Conservation (phyloP, 139 green algal genomes). For the Coelastrella sp. region DNA sequence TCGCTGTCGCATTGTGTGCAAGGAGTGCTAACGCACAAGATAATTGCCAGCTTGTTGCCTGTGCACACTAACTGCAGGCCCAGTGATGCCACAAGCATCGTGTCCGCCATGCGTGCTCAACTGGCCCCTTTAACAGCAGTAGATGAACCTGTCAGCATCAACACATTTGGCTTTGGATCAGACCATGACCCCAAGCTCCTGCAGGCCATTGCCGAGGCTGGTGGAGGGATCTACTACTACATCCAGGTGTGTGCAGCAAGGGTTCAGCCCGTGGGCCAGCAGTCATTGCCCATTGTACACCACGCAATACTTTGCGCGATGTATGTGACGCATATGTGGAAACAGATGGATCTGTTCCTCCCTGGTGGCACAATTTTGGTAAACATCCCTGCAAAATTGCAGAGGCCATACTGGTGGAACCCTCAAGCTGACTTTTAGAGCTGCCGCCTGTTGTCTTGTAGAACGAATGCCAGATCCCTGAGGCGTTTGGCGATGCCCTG, state of each 20-base stretch:
- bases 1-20: too few species aligned
- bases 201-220: conserved; percentile 56
- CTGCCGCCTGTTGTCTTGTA: background rate
- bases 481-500: conserved; percentile 51
- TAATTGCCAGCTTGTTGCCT: conserved; percentile 15
- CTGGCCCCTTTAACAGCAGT: background rate
- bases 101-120: conserved; percentile 21
- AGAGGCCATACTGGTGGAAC: too few species aligned
- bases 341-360: too few species aligned
- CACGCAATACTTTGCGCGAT: too few species aligned
- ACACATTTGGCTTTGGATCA: conserved; percentile 62
- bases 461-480: conserved; percentile 13
- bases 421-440: too few species aligned
- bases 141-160: conserved; percentile 44
- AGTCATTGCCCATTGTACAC: too few species aligned
- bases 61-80: background rate
- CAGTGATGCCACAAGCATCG: background rate
- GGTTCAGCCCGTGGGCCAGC: background rate
- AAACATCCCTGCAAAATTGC: too few species aligned
- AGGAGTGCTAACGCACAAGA: background rate
- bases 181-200: conserved; percentile 55
- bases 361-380: too few species aligned
- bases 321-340: too few species aligned
- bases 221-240: conserved; percentile 64
- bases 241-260: conserved; percentile 50